A percentile compares a stretch with the other conserved stretches of the same genome.
Evolutionary conservation across 129 eudicot species (phyloP).

Genomic region (Pulicaria dysenterica): DNA sequence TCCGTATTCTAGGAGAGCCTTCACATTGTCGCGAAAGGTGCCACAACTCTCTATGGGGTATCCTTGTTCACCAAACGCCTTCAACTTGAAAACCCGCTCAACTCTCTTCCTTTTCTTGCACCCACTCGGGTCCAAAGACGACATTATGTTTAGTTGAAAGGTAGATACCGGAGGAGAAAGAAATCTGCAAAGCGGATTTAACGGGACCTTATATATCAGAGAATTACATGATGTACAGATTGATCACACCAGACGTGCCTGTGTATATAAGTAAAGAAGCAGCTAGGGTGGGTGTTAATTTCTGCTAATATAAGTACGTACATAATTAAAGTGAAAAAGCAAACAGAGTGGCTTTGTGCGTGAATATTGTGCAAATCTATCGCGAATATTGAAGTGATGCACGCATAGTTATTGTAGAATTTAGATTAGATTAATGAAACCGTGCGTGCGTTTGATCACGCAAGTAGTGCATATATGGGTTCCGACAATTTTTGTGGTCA

Average conservation of each 20-base stretch:
- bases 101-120: conserved; percentile 87
- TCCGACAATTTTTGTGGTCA: conserved; percentile 71
- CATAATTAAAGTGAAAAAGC: neutral
- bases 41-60: conserved; percentile 71
- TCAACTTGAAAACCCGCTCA: conserved; percentile 78
- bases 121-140: conserved; percentile 57
- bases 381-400: conserved; percentile 30
- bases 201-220: conserved; percentile 36
- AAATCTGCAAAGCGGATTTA: conserved; percentile 25
- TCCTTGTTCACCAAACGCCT: conserved; percentile 77
- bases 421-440: conserved; percentile 40
- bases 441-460: conserved; percentile 79
- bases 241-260: conserved; percentile 69
- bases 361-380: conserved; percentile 66
- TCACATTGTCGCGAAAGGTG: conserved; percentile 72
- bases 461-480: conserved; percentile 36
- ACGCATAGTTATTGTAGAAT: conserved; percentile 38
- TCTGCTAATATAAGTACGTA: neutral
- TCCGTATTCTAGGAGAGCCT: conserved; percentile 71
- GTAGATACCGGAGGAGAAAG: conserved; percentile 19
- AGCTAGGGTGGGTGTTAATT: neutral
- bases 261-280: conserved; percentile 31
- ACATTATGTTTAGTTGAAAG: conserved; percentile 38
- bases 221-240: conserved; percentile 32
- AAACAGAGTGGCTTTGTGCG: conserved; percentile 49